Conservation (phyloP, 2,329 filamentous ascomycete species). For the Colletotrichum lentis region DNA sequence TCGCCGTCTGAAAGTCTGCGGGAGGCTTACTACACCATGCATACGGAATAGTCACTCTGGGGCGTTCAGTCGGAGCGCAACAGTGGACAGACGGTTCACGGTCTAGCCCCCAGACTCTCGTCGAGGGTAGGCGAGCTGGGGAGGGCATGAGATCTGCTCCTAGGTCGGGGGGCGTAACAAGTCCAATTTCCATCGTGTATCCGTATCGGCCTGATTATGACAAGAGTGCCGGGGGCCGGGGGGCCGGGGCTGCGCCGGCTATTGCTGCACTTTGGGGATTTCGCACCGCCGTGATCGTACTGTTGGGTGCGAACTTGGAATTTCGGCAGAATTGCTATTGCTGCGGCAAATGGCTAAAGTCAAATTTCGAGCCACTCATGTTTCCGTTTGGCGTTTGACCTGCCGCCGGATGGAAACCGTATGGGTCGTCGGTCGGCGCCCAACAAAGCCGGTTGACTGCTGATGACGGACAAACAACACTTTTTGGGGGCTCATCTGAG, state of each 20-base stretch:
- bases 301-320: background rate
- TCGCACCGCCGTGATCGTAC: background rate
- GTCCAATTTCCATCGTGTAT: conserved; percentile 17
- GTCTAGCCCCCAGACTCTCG: conserved; percentile 11
- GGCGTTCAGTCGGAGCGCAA: background rate
- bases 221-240: background rate
- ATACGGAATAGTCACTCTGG: background rate
- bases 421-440: background rate
- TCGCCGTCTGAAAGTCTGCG: conserved; percentile 5
- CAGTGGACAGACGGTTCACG: conserved; percentile 9
- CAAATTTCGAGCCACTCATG: background rate
- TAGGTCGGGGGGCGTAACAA: conserved; percentile 18
- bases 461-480: conserved; percentile 4
- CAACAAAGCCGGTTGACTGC: background rate
- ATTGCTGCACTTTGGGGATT: background rate
- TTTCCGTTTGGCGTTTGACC: background rate
- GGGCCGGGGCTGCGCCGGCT: background rate
- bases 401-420: background rate
- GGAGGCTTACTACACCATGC: background rate
- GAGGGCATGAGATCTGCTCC: conserved; percentile 17
- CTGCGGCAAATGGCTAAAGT: conserved; percentile 2
- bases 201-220: conserved; percentile 9
- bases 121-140: conserved; percentile 27
- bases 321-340: conserved; percentile 9
- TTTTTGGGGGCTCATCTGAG: background rate